Evolutionary conservation across 2,329 filamentous ascomycete species (phyloP).

Genomic region (Fusarium domesticum): DNA sequence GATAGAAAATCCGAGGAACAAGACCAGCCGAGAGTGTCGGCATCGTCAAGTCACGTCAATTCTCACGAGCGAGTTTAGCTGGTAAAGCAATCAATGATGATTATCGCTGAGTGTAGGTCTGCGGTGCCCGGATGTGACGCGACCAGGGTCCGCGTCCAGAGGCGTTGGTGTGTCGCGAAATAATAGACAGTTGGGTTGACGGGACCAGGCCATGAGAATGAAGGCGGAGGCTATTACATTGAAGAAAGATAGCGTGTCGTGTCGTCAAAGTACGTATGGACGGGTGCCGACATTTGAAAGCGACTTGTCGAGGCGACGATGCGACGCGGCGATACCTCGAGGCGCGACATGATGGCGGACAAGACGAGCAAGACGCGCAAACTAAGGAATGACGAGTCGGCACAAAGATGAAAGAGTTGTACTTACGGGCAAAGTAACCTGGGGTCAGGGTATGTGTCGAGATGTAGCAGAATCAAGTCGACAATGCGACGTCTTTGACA

Average conservation of each 20-base stretch:
- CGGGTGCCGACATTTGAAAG: background rate
- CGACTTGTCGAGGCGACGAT: no score
- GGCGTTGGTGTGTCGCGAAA: constrained; percentile 14
- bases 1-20: constrained; percentile 10
- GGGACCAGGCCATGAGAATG: background rate
- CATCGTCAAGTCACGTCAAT: background rate
- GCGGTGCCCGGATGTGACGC: constrained; percentile 26
- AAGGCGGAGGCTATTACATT: background rate
- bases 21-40: no score
- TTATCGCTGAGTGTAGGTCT: constrained; percentile 25
- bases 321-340: constrained; percentile 16
- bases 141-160: constrained; percentile 25
- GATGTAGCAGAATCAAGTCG: background rate
- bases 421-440: constrained; percentile 38
- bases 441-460: constrained; percentile 27
- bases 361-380: constrained; percentile 9
- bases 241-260: background rate
- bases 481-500: constrained; percentile 13
- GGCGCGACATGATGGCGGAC: constrained; percentile 13
- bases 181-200: background rate
- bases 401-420: constrained; percentile 18
- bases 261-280: background rate
- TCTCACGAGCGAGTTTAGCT: background rate
- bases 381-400: constrained; percentile 16
- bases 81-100: background rate